A percentile compares a stretch with the other conserved stretches of the same genome.
Evolutionary conservation across 768 basidiomycete genomes (phyloP).

Genomic region (Russula olivacea): DNA sequence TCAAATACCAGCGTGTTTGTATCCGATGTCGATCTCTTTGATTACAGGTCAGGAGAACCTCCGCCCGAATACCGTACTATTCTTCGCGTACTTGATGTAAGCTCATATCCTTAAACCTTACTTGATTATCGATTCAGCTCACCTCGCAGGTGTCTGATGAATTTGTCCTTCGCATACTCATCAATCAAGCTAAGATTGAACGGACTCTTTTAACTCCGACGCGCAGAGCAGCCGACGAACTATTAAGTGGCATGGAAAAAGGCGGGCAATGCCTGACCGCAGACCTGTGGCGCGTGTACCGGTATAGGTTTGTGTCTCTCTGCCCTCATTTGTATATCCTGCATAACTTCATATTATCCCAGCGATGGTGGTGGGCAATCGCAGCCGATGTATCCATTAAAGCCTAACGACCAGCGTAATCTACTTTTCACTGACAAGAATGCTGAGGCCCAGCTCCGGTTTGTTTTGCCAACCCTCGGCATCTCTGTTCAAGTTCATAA

Average conservation of each 20-base stretch:
- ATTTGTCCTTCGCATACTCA: slow-evolving; percentile 71
- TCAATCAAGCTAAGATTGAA: slow-evolving; percentile 73
- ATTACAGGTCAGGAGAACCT: slow-evolving; percentile 71
- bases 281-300: slow-evolving; percentile 56
- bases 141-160: slow-evolving; percentile 60
- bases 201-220: slow-evolving; percentile 54
- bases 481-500: background rate
- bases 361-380: slow-evolving; percentile 69
- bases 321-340: background rate
- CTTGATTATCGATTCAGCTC: background rate
- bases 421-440: slow-evolving; percentile 21
- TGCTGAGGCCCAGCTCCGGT: slow-evolving; percentile 21
- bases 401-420: slow-evolving; percentile 30
- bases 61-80: slow-evolving; percentile 59
- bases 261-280: slow-evolving; percentile 60
- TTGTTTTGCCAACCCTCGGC: background rate
- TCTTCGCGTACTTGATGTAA: slow-evolving; percentile 73
- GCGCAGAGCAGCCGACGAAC: slow-evolving; percentile 58
- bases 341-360: background rate
- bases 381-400: slow-evolving; percentile 33
- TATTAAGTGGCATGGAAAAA: slow-evolving; percentile 38
- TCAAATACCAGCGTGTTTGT: slow-evolving; percentile 50
- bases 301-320: slow-evolving; percentile 49
- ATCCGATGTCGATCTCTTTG: slow-evolving; percentile 70
- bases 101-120: slow-evolving; percentile 25